Percentiles rank a stretch among this genome's conserved stretches.
These are phyloP conservation scores for Ceriops tagal DNA, from an alignment of 345 rosid genomes.

Conservation along the genomic window DNA sequence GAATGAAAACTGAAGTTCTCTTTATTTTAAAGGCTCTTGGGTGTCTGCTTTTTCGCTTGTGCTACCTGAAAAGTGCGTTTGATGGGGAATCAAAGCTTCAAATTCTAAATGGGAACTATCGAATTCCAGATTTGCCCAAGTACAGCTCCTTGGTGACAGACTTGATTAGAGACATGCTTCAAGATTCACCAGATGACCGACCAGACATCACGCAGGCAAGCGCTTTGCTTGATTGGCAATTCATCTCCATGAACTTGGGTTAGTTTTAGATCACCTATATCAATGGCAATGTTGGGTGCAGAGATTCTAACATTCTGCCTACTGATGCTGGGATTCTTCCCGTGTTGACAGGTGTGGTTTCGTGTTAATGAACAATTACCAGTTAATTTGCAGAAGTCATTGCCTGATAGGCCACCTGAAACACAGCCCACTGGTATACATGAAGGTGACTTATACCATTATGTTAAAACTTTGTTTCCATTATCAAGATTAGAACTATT, in stretches of 20 bases:
- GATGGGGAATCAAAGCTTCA: constrained; percentile 99
- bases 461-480: no score
- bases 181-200: constrained; percentile 84
- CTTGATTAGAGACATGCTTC: constrained; percentile 85
- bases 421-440: constrained; percentile 39
- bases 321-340: constrained; percentile 51
- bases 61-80: constrained; percentile 91
- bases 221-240: constrained; percentile 71
- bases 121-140: constrained; percentile 77
- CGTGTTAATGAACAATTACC: constrained; percentile 91
- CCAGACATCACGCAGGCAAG: constrained; percentile 98
- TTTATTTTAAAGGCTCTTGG: constrained; percentile 76
- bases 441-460: constrained; percentile 44
- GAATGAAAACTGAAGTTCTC: constrained; percentile 17
- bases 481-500: no score
- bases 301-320: constrained; percentile 39
- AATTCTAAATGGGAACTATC: constrained; percentile 87
- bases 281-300: constrained; percentile 24
- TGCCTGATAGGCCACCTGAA: constrained; percentile 82
- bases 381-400: constrained; percentile 64
- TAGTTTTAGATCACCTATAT: constrained; percentile 55
- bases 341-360: constrained; percentile 83
- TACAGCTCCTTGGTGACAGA: constrained; percentile 60
- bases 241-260: constrained; percentile 73
- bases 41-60: constrained; percentile 88